Percentiles rank a stretch among this genome's conserved stretches.
Conservation (phyloP, 192 early-diverging fungal genomes). For the Entomortierella parvispora region DNA sequence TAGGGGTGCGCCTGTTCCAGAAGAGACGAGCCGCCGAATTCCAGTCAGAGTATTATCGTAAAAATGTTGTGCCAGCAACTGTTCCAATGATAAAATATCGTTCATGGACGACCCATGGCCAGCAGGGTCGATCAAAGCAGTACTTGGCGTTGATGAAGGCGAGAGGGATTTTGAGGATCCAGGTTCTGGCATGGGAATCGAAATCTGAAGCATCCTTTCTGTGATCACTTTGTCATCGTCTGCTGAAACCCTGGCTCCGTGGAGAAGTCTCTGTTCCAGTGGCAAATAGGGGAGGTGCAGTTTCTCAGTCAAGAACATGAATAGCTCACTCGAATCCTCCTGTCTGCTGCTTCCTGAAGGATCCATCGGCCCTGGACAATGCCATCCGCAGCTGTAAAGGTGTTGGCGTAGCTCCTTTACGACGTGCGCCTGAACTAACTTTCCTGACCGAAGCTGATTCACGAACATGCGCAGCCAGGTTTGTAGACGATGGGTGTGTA, state of each 20-base stretch:
- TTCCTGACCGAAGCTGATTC: conserved; percentile 70
- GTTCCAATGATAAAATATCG: conserved; percentile 59
- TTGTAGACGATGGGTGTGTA: conserved; percentile 57
- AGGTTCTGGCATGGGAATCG: conserved; percentile 45
- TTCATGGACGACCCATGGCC: background rate
- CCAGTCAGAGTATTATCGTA: conserved; percentile 71
- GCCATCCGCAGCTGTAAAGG: conserved; percentile 64
- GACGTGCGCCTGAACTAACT: conserved; percentile 60
- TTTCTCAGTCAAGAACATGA: conserved; percentile 71
- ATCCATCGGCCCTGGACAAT: conserved; percentile 40
- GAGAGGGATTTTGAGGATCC: conserved; percentile 1
- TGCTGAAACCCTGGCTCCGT: conserved; percentile 70
- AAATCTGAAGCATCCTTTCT: conserved; percentile 67
- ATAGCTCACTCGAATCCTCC: conserved; percentile 77
- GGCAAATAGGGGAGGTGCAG: conserved; percentile 76
- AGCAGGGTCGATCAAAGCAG: too few species aligned
- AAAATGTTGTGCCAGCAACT: conserved; percentile 67
- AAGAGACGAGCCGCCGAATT: conserved; percentile 54
- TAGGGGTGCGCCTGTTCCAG: conserved; percentile 39
- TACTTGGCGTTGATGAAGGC: too few species aligned
- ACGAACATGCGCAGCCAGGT: conserved; percentile 64
- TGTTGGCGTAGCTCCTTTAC: conserved; percentile 62
- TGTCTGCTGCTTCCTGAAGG: conserved; percentile 56
- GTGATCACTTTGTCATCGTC: conserved; percentile 75
- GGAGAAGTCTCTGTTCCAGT: conserved; percentile 70